A percentile compares a stretch with the other conserved stretches of the same genome.
phyloP scores from a whole-genome alignment of 345 rosid species.

The Zanthoxylum bungeanum region DNA sequence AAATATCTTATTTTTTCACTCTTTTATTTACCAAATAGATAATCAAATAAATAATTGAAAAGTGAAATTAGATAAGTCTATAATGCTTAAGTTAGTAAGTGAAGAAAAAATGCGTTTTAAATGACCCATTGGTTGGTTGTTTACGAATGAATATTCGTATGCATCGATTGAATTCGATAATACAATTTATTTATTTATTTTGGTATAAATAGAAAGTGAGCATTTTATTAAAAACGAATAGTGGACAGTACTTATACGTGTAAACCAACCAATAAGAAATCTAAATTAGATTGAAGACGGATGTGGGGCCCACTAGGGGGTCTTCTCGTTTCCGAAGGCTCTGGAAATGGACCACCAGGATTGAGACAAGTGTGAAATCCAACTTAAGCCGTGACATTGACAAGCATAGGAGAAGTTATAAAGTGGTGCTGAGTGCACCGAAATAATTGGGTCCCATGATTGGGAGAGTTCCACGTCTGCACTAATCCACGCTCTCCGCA shows the following conservation, averaged over 20 bases:
- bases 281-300: background rate
- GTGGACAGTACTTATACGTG: background rate
- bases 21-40: too few relatives aligned
- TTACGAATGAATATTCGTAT: too few relatives aligned
- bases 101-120: too few relatives aligned
- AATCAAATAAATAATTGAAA: too few relatives aligned
- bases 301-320: background rate
- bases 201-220: too few relatives aligned
- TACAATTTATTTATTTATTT: too few relatives aligned
- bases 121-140: too few relatives aligned
- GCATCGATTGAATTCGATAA: too few relatives aligned
- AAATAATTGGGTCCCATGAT: slow-evolving; percentile 8
- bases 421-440: background rate
- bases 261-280: background rate
- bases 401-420: background rate
- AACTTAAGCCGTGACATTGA: slow-evolving; percentile 27
- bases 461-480: slow-evolving; percentile 29
- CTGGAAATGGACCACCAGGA: slow-evolving; percentile 26
- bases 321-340: slow-evolving; percentile 19
- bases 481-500: background rate
- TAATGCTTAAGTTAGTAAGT: too few relatives aligned
- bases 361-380: slow-evolving; percentile 21
- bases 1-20: too few relatives aligned
- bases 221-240: too few relatives aligned
- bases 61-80: too few relatives aligned